These are phyloP conservation scores for Mycena vulgaris DNA, from an alignment of 768 basidiomycete species.

Conservation along the genomic window DNA sequence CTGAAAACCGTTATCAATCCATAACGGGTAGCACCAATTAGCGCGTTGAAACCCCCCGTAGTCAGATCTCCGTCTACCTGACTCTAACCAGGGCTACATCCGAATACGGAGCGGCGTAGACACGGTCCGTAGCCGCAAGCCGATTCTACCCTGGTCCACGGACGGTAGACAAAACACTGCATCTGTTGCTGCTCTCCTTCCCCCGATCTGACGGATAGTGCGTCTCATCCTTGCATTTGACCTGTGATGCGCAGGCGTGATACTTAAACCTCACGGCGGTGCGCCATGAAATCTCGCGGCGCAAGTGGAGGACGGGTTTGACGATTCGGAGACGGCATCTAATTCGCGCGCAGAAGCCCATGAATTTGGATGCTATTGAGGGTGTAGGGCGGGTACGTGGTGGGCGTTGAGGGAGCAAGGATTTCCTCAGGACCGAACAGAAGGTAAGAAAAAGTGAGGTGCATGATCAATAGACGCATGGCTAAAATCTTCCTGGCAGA, in stretches of 20 bases:
- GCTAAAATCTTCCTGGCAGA: no score
- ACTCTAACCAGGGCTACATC: slow-evolving; percentile 2
- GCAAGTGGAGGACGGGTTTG: background rate
- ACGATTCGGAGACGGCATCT: background rate
- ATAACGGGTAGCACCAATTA: slow-evolving; percentile 8
- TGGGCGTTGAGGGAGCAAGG: no score
- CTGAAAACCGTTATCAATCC: slow-evolving; percentile 2
- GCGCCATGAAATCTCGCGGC: background rate
- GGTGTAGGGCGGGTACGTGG: no score
- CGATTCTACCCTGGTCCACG: slow-evolving; percentile 5
- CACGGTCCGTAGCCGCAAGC: slow-evolving; percentile 6
- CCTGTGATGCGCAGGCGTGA: slow-evolving; percentile 6
- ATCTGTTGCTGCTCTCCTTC: slow-evolving; percentile 1
- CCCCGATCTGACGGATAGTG: no score
- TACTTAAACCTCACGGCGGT: background rate
- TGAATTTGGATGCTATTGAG: no score
- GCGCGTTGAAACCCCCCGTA: slow-evolving; percentile 3
- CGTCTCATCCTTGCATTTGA: background rate
- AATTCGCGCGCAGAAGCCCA: no score
- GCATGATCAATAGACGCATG: no score
- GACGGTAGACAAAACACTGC: background rate
- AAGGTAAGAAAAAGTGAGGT: no score
- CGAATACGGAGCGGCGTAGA: slow-evolving; percentile 2
- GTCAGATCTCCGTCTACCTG: slow-evolving; percentile 10
- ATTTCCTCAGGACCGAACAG: no score